Percentiles rank a stretch among this genome's conserved stretches.
phyloP scores from a whole-genome alignment of 2,329 filamentous ascomycete species.

The Trichoderma oligosporum region DNA sequence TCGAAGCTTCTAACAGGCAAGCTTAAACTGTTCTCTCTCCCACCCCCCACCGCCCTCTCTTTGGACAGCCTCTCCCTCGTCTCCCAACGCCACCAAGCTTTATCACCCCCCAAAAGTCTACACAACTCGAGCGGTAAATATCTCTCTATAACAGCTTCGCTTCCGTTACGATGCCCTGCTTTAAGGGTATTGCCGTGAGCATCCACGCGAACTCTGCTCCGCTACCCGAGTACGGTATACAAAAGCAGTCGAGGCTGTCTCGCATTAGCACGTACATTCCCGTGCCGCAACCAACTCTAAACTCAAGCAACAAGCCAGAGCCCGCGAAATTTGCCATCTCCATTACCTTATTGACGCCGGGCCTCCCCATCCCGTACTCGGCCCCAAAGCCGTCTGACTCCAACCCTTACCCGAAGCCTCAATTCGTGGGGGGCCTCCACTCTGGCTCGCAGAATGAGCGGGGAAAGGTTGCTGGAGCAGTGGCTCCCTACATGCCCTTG shows the following conservation, averaged over 20 bases:
- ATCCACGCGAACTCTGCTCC: conserved; percentile 81
- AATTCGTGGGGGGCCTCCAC: conserved; percentile 68
- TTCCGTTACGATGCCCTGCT: conserved; percentile 72
- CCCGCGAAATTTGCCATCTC: conserved; percentile 97
- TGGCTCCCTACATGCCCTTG: conserved; percentile 85
- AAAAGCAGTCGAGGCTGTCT: conserved; percentile 85
- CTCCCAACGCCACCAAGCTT: conserved; percentile 17
- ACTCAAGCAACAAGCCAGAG: conserved; percentile 68
- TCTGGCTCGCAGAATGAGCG: conserved; percentile 50
- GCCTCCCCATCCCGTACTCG: conserved; percentile 87
- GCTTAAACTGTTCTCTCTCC: conserved; percentile 18
- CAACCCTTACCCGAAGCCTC: conserved; percentile 76
- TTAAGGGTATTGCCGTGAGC: conserved; percentile 97
- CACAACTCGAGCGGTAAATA: background rate
- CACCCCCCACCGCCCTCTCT: conserved; percentile 20
- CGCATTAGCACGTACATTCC: conserved; percentile 97
- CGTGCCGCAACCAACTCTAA: conserved; percentile 79
- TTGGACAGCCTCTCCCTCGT: conserved; percentile 6
- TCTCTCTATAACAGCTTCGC: conserved; percentile 16
- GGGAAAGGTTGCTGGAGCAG: conserved; percentile 48
- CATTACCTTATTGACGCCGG: conserved; percentile 88
- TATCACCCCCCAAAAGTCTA: background rate
- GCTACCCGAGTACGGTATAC: conserved; percentile 87
- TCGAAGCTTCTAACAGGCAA: conserved; percentile 19
- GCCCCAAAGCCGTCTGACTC: conserved; percentile 73